Evolutionary conservation across 2,329 filamentous ascomycete genomes (phyloP), one percentile per base, ranked within the genome.

Genomic region (Knoxdaviesia proteae): DNA sequence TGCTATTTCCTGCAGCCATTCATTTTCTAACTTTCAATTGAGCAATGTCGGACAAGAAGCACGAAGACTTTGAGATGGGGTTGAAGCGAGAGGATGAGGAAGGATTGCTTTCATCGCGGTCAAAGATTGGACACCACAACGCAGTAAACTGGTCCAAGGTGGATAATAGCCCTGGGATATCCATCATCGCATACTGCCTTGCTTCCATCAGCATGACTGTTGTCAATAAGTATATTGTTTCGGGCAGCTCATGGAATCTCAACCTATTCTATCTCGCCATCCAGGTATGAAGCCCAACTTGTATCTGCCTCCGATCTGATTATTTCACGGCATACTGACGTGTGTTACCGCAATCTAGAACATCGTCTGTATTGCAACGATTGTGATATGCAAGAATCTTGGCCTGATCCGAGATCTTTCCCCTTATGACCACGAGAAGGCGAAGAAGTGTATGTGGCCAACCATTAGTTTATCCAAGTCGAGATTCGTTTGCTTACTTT

Each of bases 161-260:
- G 48, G 71, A 78, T 53, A 84, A 86, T 62, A 90, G 76, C 60
- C 83, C 86, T 10, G 65, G 74, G 39, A 58, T 90, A 40, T 86
- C 88, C 29, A 82, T 98, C 52, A 57, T 93, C 49, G 76, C 83
- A 40, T 98, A 98, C 68, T 98, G 90, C 61, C 68, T 81, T 54
- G 84, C 88, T 42, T 94, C 87, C n/a, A 98, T 98, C 57, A 74
- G 88, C 60, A 98, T 98, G 90, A 98, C 90, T 6, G 83, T 94
- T n/a, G 90, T 92, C 60, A 98, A 98, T 67, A 98, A 98, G 69
- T 98, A 92, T 60, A 87, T 94, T 48, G 75, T 98, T 39, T 94
- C 84, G 6, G 90, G 90, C 47, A 70, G 72, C 42, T 74, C 80
- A 50, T 98, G 92, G 74, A 98, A 98, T 63, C 64, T 98, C 54